Evolutionary conservation across 139 green algal genomes (phyloP).

Genomic region (Ettlia oleoabundans): DNA sequence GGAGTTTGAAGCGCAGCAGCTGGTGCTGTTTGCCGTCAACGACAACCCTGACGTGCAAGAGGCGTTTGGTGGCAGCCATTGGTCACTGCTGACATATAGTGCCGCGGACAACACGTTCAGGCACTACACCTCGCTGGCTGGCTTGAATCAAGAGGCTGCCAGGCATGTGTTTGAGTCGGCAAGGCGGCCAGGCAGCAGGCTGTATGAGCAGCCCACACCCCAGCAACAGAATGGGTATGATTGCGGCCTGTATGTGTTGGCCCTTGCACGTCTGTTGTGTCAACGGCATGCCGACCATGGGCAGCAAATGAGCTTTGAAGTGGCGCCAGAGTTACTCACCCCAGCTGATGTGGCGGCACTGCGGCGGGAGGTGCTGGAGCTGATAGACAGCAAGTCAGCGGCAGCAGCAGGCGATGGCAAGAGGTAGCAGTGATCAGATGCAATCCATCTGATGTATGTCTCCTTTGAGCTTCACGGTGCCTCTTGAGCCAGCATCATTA

Average conservation of each 20-base stretch:
- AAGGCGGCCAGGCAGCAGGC: not conserved
- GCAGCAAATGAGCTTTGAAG: conserved; percentile 2
- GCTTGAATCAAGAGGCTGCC: conserved; percentile 46
- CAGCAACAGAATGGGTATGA: conserved; percentile 75
- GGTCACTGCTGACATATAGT: conserved; percentile 62
- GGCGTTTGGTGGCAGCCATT: conserved; percentile 66
- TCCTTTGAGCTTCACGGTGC: too few species aligned
- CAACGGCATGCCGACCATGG: not conserved
- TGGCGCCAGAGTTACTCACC: not conserved
- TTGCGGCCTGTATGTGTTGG: conserved; percentile 77
- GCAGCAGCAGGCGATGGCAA: too few species aligned
- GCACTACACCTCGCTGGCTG: conserved; percentile 65
- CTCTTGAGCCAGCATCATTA: too few species aligned
- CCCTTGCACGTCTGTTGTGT: conserved; percentile 45
- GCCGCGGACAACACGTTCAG: conserved; percentile 39
- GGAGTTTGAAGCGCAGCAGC: not conserved
- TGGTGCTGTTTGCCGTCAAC: conserved; percentile 76
- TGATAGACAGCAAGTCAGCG: conserved; percentile 5
- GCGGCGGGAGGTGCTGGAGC: not conserved
- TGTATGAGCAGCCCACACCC: conserved; percentile 17
- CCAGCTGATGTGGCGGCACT: not conserved
- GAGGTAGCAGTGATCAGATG: too few species aligned
- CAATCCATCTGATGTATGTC: too few species aligned
- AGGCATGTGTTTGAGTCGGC: not conserved
- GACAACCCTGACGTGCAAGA: conserved; percentile 62